These are phyloP conservation scores for Immersiella caudata DNA, from an alignment of 495 filamentous ascomycete genomes.

Conservation along the genomic window DNA sequence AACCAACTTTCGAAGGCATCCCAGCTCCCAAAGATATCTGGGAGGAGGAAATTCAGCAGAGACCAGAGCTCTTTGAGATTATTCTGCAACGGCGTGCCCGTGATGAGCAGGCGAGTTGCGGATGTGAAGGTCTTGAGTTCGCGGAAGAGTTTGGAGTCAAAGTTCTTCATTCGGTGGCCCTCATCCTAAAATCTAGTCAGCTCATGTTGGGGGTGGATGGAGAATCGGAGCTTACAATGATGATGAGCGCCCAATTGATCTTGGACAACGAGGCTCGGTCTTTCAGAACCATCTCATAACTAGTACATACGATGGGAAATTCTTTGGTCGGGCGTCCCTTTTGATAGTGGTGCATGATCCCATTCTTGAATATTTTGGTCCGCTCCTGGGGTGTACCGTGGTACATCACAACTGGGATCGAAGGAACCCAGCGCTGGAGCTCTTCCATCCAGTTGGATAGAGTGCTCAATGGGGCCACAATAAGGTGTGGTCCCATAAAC, in stretches of 20 bases:
- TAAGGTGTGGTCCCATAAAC: constrained; percentile 81
- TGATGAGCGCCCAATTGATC: constrained; percentile 94
- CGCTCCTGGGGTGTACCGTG: constrained; percentile 80
- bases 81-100: constrained; percentile 93
- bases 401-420: constrained; percentile 84
- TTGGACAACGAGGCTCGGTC: constrained; percentile 77
- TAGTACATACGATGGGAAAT: constrained; percentile 92
- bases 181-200: constrained; percentile 60
- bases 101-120: constrained; percentile 87
- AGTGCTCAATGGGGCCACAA: constrained; percentile 88
- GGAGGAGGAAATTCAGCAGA: constrained; percentile 88
- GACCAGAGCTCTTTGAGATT: constrained; percentile 97
- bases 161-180: constrained; percentile 96
- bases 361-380: constrained; percentile 65
- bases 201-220: constrained; percentile 35
- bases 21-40: constrained; percentile 87
- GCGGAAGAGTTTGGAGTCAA: constrained; percentile 87
- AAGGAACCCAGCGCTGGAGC: constrained; percentile 85
- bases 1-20: constrained; percentile 94
- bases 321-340: constrained; percentile 53
- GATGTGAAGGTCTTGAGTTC: constrained; percentile 86
- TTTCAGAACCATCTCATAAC: constrained; percentile 92
- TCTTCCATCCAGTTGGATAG: constrained; percentile 97
- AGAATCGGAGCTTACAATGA: constrained; percentile 64
- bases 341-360: constrained; percentile 60